Evolutionary conservation across 306 rosid genomes (phyloP).

Genomic region (Rosa lucieae): DNA sequence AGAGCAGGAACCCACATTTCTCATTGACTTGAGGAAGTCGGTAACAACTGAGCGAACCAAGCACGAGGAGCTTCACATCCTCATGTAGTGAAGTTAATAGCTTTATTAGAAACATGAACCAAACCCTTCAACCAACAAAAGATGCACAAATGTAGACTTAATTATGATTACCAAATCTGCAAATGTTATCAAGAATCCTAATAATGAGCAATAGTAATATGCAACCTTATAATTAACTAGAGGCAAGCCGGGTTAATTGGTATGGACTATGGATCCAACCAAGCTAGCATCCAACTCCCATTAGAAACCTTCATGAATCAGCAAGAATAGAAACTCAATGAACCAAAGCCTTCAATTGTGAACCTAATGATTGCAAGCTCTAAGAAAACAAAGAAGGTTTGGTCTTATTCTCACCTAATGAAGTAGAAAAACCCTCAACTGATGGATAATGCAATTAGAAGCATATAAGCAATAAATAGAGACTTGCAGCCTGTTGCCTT

Average conservation of each 20-base stretch:
- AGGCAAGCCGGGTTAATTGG: not conserved
- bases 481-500: not conserved
- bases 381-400: constrained; percentile 24
- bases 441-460: constrained; percentile 15
- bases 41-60: not conserved
- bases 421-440: constrained; percentile 5
- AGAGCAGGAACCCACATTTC: not conserved
- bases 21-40: not conserved
- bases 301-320: constrained; percentile 17
- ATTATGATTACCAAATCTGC: constrained; percentile 3
- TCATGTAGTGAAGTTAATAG: not conserved
- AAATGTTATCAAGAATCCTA: not conserved
- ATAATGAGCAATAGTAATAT: not conserved
- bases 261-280: not conserved
- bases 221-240: constrained; percentile 7
- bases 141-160: not conserved
- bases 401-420: not conserved
- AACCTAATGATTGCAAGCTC: constrained; percentile 25
- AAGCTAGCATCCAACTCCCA: not conserved
- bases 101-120: not conserved
- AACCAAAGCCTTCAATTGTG: constrained; percentile 18
- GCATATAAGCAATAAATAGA: not conserved
- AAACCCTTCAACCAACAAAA: constrained; percentile 7
- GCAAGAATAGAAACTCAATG: constrained; percentile 15
- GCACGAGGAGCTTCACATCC: constrained; percentile 1